phyloP scores from a whole-genome alignment of 2,329 filamentous ascomycete genomes.

The Aspergillus neotritici region DNA sequence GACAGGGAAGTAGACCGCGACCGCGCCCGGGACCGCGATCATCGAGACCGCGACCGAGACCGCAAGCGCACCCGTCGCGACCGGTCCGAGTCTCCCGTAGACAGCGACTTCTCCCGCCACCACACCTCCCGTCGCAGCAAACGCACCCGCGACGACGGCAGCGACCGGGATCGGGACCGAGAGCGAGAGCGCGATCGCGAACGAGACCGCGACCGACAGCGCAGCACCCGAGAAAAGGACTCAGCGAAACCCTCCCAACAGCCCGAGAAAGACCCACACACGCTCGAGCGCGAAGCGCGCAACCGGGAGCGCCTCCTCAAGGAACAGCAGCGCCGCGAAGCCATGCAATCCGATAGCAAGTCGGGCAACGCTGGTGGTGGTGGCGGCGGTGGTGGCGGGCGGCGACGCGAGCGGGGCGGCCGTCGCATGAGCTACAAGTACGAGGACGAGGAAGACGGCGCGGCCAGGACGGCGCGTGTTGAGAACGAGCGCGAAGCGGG shows the following conservation, averaged over 20 bases:
- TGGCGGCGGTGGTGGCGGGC: slow-evolving; percentile 31
- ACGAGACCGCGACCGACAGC: too few relatives aligned
- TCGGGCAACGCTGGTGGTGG: slow-evolving; percentile 27
- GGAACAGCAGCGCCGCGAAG: slow-evolving; percentile 61
- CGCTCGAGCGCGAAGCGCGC: slow-evolving; percentile 67
- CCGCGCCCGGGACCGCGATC: slow-evolving; percentile 43
- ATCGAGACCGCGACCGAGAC: slow-evolving; percentile 23
- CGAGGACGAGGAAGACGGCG: slow-evolving; percentile 41
- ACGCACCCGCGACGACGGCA: slow-evolving; percentile 27
- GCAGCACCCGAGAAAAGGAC: background rate
- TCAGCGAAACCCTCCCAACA: slow-evolving; percentile 14
- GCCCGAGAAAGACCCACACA: slow-evolving; percentile 60
- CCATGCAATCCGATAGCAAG: slow-evolving; percentile 28
- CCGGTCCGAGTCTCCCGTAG: slow-evolving; percentile 30
- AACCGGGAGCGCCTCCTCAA: slow-evolving; percentile 57
- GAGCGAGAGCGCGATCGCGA: background rate
- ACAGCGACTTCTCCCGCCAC: slow-evolving; percentile 28
- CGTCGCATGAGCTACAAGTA: slow-evolving; percentile 46
- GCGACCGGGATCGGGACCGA: slow-evolving; percentile 18
- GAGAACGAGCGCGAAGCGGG: slow-evolving; percentile 38
- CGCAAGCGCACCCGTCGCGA: slow-evolving; percentile 39
- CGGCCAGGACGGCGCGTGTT: slow-evolving; percentile 29
- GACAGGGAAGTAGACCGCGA: slow-evolving; percentile 39
- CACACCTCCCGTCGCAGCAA: slow-evolving; percentile 34
- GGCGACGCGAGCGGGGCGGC: slow-evolving; percentile 16